Base-by-base conservation (phyloP, 306 rosid genomes). In the Glycine tomentella region DNA sequence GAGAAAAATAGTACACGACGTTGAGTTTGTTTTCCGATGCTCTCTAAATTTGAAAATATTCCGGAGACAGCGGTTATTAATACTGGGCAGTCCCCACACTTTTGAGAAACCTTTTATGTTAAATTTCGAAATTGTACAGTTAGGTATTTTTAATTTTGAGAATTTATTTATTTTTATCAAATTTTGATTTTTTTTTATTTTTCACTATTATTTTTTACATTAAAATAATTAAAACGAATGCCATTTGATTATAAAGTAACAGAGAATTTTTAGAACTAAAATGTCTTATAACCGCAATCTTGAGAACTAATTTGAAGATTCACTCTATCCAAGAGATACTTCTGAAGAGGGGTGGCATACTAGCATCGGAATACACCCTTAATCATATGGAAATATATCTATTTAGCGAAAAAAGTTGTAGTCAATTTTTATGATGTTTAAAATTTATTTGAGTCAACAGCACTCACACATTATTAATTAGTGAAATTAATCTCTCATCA, bases 51-150 rank as follows among this genome's bases (percentile, higher is more conserved):
- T 74, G 79, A 81, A 76, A 40, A 64, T 77, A 46, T 82, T 56
- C 91, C 98, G 85, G 79, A 78, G 92, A 90, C 89, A 87, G 69
- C 88, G 90, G 95, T 83, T 88, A 82, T 86, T 88, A 90, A 89
- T 89, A 77, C 84, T 13, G 34, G 86, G 72, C 92, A 86, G 92
- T 77, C 80, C 46, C 76, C 88, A 72, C 88, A 79, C 77, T 31
- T 31, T 31, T 20, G 7, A 59, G 13, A 9, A 59, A 17, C 63
- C 34, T 8, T n/a, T 5, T 4, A 5, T 38, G 40, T 59, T 59
- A 59, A 59, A 25, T 59, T 59, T 25, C 7, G 3, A 36, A 59
- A 59, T 59, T 9, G 40, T 25, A 59, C 40, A 16, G 5, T 17
- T 9, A 9, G 14, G 3, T 59, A 58, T 59, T 59, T 9, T 57